Evolutionary conservation across 495 filamentous ascomycete species (phyloP), one percentile per base, ranked within the genome.

Genomic region (Penicillium dipodomyicola): DNA sequence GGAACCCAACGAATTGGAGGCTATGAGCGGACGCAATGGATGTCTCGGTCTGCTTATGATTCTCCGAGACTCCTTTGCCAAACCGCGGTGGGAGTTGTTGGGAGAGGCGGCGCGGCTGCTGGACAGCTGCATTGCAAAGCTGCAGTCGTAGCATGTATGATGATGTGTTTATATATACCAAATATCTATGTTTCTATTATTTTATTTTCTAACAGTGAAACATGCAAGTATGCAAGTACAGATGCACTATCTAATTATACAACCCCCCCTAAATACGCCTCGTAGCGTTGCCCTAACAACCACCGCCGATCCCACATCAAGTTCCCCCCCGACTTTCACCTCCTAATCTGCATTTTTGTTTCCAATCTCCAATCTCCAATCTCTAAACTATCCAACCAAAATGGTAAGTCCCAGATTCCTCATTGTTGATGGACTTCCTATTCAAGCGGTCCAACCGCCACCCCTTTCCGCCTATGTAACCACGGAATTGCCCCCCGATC

Each of bases 21-120:
- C 72, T 29, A 84, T 92, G 76, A 79, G 79, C 44, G 87, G 90
- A 19, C 84, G 93, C 57, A 97, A 96, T 67, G 82, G 80, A 23
- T 96, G 89, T 67, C 79, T 91, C 54, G 89, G 93, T 1, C 64
- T 98, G 71, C 74, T 98, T 54, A 79, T 94, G 72, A 83, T 96
- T 23, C 73, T 98, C 42, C 84, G 87, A 40, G 87, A 90, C 60
- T 87, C 87, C 56, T 97, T 97, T 69, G 74, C 80, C 54, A 84
- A 85, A 64, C 87, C 92, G 39, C 80, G 92, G 52, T 98, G 94
- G 94, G 92, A 97, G 73, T 71, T 98, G 58, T 74, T 97, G 52
- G 84, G 89, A 48, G 94, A 98, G 70, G 94, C 91, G 44, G 86
- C 86, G 47, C 85, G 82, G 42, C 72, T 97, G 61, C 71, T 98